Base-by-base conservation (phyloP, 1,139 yeast genomes). In the Candida buenavistaensis region DNA sequence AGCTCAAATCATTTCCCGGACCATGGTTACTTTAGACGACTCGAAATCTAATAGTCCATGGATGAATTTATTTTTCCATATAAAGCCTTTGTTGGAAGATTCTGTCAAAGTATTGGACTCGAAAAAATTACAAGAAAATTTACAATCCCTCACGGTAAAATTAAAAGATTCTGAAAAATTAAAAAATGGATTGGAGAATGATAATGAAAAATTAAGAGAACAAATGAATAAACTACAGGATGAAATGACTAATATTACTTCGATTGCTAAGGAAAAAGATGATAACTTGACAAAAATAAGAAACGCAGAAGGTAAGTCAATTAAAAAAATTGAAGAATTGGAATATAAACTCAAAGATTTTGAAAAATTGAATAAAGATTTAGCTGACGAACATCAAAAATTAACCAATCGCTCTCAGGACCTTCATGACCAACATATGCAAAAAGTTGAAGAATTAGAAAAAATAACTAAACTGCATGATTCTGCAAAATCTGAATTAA, bases 71-170 rank as follows among this genome's bases (percentile, higher is more conserved):
- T 81, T 81, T 44, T 68, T 80, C 22, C 76, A 78, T 38, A 67
- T 92, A 48, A 85, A 85, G 46, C 97, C 98, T 0, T 60, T 90
- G 33, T 62, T 89, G 15, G 81, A 79, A 39, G 86, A 85, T 7
- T 75, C 88, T 0, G 63, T 65, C 12, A 81, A 79, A 45, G 76
- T 80, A 1, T 64, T 75, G 35, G 81, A 74, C 46, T 64, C 74
- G 9, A 78, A 75, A 38, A 68, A 69, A 41, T 70, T 80, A 48
- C 80, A 78, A 40, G 80, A 81, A 26, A 66, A 65, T 37, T 47
- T 68, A 40, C 65, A 64, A 39, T 49, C 57, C 27, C 52, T 65
- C 14, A 64, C 58, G 28, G 51, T 52, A 16, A 67, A 68, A 38
- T 51, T 70, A 32, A 66, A 68, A 36, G 73, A 68, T 23, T 55